Percentiles rank a stretch among this genome's conserved stretches.
Evolutionary conservation across 106 monocot genomes (phyloP).

Genomic region (Hemerocallis citrina): DNA sequence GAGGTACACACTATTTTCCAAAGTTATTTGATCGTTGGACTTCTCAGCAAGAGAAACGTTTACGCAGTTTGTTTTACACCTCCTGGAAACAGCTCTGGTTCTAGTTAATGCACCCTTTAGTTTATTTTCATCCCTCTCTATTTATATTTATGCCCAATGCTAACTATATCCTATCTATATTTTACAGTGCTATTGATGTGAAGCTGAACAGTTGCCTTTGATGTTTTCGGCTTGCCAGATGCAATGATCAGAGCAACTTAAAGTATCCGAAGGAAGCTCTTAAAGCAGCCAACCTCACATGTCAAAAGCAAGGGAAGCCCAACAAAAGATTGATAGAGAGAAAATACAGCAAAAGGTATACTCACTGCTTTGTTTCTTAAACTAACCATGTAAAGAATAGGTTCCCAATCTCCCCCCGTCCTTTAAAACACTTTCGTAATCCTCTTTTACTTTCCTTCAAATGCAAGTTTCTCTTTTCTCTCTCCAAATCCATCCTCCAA

Average conservation of each 20-base stretch:
- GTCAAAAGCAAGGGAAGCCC: neutral
- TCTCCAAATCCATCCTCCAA: neutral
- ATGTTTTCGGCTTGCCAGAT: neutral
- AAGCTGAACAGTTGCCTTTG: neutral
- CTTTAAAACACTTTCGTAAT: neutral
- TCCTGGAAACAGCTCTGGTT: too few relatives aligned
- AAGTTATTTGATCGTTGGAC: too few relatives aligned
- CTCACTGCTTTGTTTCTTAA: neutral
- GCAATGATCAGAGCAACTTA: neutral
- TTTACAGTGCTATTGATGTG: neutral
- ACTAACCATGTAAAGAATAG: slow-evolving; percentile 6
- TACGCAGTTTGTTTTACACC: too few relatives aligned
- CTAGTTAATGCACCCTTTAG: too few relatives aligned
- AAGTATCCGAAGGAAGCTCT: neutral
- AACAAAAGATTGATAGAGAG: neutral
- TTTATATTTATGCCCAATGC: neutral
- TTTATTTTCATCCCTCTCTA: neutral
- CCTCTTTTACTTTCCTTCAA: neutral
- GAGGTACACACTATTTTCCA: too few relatives aligned
- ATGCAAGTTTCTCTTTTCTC: neutral
- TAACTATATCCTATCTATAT: neutral
- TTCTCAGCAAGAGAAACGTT: too few relatives aligned
- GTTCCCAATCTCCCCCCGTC: neutral
- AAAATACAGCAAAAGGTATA: neutral
- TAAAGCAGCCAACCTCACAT: slow-evolving; percentile 1